These are phyloP conservation scores for Myochromella boudieri DNA, from an alignment of 768 basidiomycete species.

Conservation along the genomic window DNA sequence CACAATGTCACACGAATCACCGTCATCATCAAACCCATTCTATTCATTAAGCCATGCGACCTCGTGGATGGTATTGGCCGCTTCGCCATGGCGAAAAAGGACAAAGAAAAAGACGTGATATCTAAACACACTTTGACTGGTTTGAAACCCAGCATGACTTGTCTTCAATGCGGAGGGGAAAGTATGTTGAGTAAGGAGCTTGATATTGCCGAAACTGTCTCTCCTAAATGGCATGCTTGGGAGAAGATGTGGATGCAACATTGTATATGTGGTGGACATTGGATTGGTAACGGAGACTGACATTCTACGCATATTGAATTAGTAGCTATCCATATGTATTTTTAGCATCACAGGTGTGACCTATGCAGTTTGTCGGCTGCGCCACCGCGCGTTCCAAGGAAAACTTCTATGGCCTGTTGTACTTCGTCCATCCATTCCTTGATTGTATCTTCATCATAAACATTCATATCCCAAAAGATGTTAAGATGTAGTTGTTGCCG, in stretches of 20 bases:
- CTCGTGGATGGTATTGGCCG: conserved; percentile 63
- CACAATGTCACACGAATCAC: conserved; percentile 45
- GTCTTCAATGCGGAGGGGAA: conserved; percentile 63
- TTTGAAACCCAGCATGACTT: conserved; percentile 38
- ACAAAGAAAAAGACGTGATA: conserved; percentile 59
- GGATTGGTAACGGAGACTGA: conserved; percentile 37
- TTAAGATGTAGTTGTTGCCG: conserved; percentile 30
- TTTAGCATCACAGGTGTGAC: conserved; percentile 1
- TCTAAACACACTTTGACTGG: conserved; percentile 54
- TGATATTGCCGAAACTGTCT: conserved; percentile 27
- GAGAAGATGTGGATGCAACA: conserved; percentile 56
- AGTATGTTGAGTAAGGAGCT: conserved; percentile 43
- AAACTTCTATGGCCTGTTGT: conserved; percentile 29
- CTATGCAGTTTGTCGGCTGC: not conserved
- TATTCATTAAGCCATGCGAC: conserved; percentile 73
- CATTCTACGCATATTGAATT: no score
- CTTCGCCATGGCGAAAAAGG: conserved; percentile 33
- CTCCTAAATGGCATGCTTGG: conserved; percentile 58
- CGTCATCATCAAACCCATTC: conserved; percentile 59
- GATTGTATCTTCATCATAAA: conserved; percentile 39
- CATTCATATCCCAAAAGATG: conserved; percentile 43
- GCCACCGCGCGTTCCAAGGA: conserved; percentile 19
- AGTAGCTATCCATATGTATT: not conserved
- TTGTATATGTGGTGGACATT: conserved; percentile 74
- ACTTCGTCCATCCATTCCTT: conserved; percentile 51